Evolutionary conservation across 768 basidiomycete genomes (phyloP), one percentile per base, ranked within the genome.

Genomic region (Lactarius trivialis): DNA sequence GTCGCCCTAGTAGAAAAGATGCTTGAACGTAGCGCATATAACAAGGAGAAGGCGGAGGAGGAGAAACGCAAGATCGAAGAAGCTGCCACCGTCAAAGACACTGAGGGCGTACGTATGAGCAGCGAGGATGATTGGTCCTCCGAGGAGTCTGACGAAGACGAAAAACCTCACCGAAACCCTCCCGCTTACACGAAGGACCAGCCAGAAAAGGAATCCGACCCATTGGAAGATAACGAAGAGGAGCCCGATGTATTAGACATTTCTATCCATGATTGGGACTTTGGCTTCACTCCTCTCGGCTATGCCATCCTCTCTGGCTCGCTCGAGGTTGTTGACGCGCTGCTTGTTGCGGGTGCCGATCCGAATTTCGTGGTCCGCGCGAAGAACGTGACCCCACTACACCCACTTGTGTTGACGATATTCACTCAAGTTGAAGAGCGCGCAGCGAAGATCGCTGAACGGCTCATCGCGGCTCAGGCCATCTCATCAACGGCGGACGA

Each of bases 231-330:
- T 66, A 72, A 78, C 6, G 71, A 74, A 4, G 78, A 81, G 49
- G 72, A 73, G 37, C 82, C 82, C 0, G 84, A 85, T 60, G 72
- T 86, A 34, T 73, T 85, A n/a, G 80, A 83, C 49, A 67, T 85
- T 63, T 75, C 84, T 50, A 73, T 75, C 1, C 58, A 75, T 0
- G 84, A 85, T 68, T 87, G 84, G 85, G 85, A 85, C 68, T 77
- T 80, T 59, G 76, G 76, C 4, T 78, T 82, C 62, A 77, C 80
- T 1, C 77, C 85, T 2, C 74, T 85, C 30, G 73, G 73, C 30
- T 82, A 81, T 67, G 84, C 79, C 3, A 76, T 81, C 48, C 68
- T 83, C 5, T 80, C 74, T 26, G 81, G 76, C 1, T 80, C 80
- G 1, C 60, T 78, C 2, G 68, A 70, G 2, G 75, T 78, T 32